phyloP scores from a whole-genome alignment of 257 asterid species.

The Fraxinus americana region DNA sequence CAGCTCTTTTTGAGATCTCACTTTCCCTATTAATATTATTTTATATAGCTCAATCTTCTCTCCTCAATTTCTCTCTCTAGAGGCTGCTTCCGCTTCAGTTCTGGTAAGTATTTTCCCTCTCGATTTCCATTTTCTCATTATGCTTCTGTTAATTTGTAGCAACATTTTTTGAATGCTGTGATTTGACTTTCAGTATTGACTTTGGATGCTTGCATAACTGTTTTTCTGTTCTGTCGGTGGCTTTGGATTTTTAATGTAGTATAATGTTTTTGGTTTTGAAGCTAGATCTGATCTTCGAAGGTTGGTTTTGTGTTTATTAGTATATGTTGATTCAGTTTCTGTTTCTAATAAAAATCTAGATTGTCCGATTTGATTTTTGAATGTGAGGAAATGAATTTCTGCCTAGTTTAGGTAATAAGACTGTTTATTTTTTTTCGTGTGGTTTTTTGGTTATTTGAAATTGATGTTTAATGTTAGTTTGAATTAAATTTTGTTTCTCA shows the following conservation, averaged over 20 bases:
- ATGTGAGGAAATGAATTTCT: slow-evolving; percentile 3
- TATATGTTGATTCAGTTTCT: slow-evolving; percentile 14
- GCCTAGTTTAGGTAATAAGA: not conserved
- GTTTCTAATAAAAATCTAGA: not conserved
- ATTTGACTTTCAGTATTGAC: slow-evolving; percentile 28
- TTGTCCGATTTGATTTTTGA: slow-evolving; percentile 12
- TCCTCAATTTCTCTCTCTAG: slow-evolving; percentile 3
- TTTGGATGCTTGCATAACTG: slow-evolving; percentile 23
- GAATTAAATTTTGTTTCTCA: not conserved
- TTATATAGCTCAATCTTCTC: not conserved
- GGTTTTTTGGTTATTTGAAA: no score
- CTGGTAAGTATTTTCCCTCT: slow-evolving; percentile 37
- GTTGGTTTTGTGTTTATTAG: slow-evolving; percentile 23
- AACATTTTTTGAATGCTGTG: slow-evolving; percentile 11
- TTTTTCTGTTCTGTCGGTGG: slow-evolving; percentile 33
- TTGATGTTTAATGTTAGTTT: not conserved
- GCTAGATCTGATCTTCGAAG: slow-evolving; percentile 63
- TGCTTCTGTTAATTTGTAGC: not conserved
- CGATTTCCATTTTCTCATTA: slow-evolving; percentile 19
- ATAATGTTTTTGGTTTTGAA: slow-evolving; percentile 14
- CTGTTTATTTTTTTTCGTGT: no score
- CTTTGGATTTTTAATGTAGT: slow-evolving; percentile 18
- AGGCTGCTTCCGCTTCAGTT: slow-evolving; percentile 39
- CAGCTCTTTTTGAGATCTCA: slow-evolving; percentile 15
- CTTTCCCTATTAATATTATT: slow-evolving; percentile 9